Base-by-base conservation (phyloP, 2,329 filamentous ascomycete species). In the Fusarium lyarnte region DNA sequence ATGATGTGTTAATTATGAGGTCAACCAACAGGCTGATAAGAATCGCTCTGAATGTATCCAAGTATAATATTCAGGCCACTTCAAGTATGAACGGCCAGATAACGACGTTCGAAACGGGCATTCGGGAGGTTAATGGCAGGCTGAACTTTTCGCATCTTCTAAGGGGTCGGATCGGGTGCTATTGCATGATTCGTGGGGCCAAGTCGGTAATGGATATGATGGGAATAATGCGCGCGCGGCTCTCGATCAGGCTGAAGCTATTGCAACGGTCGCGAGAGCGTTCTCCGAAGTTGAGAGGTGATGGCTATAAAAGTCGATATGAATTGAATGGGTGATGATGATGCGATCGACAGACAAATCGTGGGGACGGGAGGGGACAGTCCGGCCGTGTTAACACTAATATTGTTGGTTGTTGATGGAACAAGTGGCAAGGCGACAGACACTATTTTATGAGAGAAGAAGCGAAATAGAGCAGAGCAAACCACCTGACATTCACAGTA, bases 101-200 rank as follows among this genome's bases (percentile, higher is more conserved):
- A 51, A 60, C 49, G 58, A 58, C 61, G 58, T 47, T 58, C 59
- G 53, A 43, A 66, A 70, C 69, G 67, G 64, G 67, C 74, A 73
- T 74, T 76, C 74, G 66, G 66, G 58, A 68, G 61, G 58, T 71
- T 46, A 38, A 57, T 60, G 57, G 49, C 59, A 53, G 62, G 57
- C 59, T 41, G 76, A 67, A 60, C 70, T 70, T 72, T 77, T 78
- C 71, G 76, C 76, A 78, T 78, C 71, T 78, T 78, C 69, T 53
- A 71, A 63, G 54, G 66, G 61, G 66, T 67, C 54, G 66, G 21
- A 27, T 55, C 35, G 60, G 69, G 46, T 61, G 61, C 75, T 77
- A 77, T 77, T 74, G 76, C 76, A 78, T 78, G 66, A 62, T 69
- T 68, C 49, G 58, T 66, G 51, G 60, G 46, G 51, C 31, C 38